A percentile compares a stretch with the other conserved stretches of the same genome.
phyloP scores from a whole-genome alignment of 2,329 filamentous ascomycete species.

The Emergomyces africanus region DNA sequence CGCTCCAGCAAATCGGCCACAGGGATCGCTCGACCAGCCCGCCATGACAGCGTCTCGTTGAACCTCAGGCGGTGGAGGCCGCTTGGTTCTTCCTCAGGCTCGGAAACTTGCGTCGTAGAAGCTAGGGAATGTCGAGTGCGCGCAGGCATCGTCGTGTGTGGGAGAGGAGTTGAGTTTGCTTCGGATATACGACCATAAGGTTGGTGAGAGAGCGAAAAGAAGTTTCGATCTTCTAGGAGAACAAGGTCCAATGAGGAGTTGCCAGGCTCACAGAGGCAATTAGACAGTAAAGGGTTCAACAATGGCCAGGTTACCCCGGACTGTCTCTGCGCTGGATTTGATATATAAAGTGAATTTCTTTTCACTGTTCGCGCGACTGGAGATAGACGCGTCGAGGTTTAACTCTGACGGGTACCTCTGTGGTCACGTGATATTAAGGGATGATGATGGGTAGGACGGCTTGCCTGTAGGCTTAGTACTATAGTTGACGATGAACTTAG shows the following conservation, averaged over 20 bases:
- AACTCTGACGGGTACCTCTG: background rate
- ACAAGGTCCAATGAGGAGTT: background rate
- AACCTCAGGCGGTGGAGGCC: slow-evolving; percentile 50
- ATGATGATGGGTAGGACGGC: too few relatives aligned
- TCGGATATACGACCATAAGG: background rate
- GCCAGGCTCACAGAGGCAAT: background rate
- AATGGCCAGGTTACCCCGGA: background rate
- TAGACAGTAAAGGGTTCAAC: background rate
- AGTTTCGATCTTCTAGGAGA: background rate
- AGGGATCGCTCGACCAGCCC: slow-evolving; percentile 76
- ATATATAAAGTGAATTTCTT: background rate
- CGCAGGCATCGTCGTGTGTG: slow-evolving; percentile 27
- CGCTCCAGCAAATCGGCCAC: slow-evolving; percentile 70
- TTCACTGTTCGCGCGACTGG: background rate
- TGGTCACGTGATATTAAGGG: background rate
- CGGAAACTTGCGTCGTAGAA: slow-evolving; percentile 17
- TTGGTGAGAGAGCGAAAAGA: background rate
- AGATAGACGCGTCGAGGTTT: background rate
- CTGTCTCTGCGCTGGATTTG: background rate
- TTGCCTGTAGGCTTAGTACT: too few relatives aligned
- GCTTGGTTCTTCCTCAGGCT: slow-evolving; percentile 19
- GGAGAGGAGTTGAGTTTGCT: slow-evolving; percentile 10
- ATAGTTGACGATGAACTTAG: background rate
- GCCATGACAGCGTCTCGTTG: slow-evolving; percentile 79
- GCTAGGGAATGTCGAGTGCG: slow-evolving; percentile 28